Evolutionary conservation across 2,329 filamentous ascomycete species (phyloP).

Genomic region (Ophiocordyceps sinensis): DNA sequence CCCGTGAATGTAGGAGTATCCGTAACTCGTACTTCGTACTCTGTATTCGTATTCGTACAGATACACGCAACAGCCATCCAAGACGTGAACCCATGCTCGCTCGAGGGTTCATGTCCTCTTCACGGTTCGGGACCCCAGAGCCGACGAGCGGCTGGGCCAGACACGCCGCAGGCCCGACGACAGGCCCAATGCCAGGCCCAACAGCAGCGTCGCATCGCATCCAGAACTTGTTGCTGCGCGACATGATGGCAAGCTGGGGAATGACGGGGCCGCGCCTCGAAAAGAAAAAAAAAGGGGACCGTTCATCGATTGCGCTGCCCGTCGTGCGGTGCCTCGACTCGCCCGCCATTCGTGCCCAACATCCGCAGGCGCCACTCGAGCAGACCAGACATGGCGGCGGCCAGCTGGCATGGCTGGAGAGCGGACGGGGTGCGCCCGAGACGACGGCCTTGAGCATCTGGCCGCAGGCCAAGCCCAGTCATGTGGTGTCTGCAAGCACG

Average conservation of each 20-base stretch:
- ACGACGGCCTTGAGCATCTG: too few relatives aligned
- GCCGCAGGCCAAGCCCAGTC: not conserved
- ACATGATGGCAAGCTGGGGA: too few relatives aligned
- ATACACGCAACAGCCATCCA: too few relatives aligned
- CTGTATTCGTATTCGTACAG: too few relatives aligned
- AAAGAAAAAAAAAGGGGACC: too few relatives aligned
- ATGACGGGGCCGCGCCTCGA: too few relatives aligned
- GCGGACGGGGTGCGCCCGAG: not conserved
- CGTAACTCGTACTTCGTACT: too few relatives aligned
- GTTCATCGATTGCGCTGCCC: too few relatives aligned
- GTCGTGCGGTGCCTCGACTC: not conserved
- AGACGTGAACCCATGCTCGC: not conserved
- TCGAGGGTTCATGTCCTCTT: not conserved
- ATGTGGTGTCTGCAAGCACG: not conserved
- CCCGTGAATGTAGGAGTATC: too few relatives aligned
- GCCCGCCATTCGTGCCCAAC: not conserved
- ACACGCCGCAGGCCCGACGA: not conserved
- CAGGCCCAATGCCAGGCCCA: too few relatives aligned
- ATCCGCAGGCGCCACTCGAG: not conserved
- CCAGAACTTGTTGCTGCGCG: not conserved
- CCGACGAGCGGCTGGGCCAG: slow-evolving; percentile 1
- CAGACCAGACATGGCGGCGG: not conserved
- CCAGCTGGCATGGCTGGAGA: not conserved
- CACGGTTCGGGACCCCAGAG: not conserved
- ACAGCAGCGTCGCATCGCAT: not conserved